Conservation (phyloP, 2,329 filamentous ascomycete species). For the Monilinia vaccinii-corymbosi region DNA sequence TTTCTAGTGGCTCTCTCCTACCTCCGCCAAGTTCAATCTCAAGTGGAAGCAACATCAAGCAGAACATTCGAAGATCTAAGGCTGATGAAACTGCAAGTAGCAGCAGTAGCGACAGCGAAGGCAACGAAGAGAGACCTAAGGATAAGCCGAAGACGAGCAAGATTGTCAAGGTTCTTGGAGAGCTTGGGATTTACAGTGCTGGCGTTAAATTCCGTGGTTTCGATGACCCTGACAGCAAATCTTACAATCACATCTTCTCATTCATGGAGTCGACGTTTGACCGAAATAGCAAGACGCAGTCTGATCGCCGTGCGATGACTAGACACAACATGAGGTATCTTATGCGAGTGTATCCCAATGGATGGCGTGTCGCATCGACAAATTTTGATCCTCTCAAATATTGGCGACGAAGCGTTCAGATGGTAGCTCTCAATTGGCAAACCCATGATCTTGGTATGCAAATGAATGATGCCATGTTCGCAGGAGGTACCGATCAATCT, state of each 20-base stretch:
- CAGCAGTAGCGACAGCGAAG: conserved; percentile 68
- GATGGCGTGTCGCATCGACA: conserved; percentile 70
- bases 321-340: conserved; percentile 86
- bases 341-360: conserved; percentile 90
- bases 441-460: conserved; percentile 95
- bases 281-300: conserved; percentile 65
- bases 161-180: conserved; percentile 73
- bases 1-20: conserved; percentile 43
- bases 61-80: conserved; percentile 28
- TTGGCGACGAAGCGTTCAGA: conserved; percentile 93
- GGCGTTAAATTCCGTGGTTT: conserved; percentile 80
- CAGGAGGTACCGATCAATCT: conserved; percentile 72
- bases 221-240: conserved; percentile 66
- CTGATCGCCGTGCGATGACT: conserved; percentile 69
- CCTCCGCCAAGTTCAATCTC: conserved; percentile 29
- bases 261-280: conserved; percentile 87
- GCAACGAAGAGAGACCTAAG: conserved; percentile 42
- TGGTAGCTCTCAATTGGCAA: conserved; percentile 98
- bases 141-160: conserved; percentile 65
- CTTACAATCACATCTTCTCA: conserved; percentile 91
- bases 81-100: conserved; percentile 50
- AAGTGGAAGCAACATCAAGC: conserved; percentile 14
- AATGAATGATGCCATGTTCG: conserved; percentile 96
- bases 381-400: conserved; percentile 93
- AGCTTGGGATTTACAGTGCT: conserved; percentile 69